These are phyloP conservation scores for Ophiocordyceps sinensis DNA, from an alignment of 2,329 filamentous ascomycete genomes.

Conservation along the genomic window DNA sequence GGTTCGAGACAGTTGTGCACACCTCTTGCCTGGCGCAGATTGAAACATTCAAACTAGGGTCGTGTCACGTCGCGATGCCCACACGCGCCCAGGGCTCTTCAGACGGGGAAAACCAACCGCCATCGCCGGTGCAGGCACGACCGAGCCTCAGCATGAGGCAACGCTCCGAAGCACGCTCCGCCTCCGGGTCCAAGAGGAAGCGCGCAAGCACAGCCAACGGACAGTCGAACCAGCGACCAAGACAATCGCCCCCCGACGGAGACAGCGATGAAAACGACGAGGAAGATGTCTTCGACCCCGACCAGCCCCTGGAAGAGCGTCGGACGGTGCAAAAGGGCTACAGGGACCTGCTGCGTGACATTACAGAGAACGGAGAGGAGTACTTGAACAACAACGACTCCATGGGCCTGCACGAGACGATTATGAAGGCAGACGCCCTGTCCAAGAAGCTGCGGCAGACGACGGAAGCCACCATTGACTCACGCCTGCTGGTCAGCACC, in stretches of 20 bases:
- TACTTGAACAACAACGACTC: slow-evolving; percentile 53
- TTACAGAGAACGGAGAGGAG: slow-evolving; percentile 58
- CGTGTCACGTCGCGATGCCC: slow-evolving; percentile 9
- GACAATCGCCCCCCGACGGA: slow-evolving; percentile 4
- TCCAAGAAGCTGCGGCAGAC: slow-evolving; percentile 69
- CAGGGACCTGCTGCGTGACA: slow-evolving; percentile 47
- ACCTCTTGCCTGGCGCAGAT: too few species aligned
- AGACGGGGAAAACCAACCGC: slow-evolving; percentile 9
- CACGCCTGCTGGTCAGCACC: slow-evolving; percentile 66
- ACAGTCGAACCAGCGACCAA: slow-evolving; percentile 9
- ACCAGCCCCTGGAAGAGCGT: slow-evolving; percentile 64
- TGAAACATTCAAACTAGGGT: neutral
- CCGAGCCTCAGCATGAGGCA: slow-evolving; percentile 12
- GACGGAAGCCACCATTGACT: slow-evolving; percentile 79
- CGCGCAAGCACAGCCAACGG: slow-evolving; percentile 11
- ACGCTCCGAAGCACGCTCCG: slow-evolving; percentile 7
- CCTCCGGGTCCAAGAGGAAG: slow-evolving; percentile 17
- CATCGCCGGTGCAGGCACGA: slow-evolving; percentile 6
- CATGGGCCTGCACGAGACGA: slow-evolving; percentile 46
- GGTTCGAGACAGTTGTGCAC: too few species aligned
- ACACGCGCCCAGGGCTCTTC: slow-evolving; percentile 8
- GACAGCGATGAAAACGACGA: slow-evolving; percentile 7
- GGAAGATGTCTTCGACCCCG: slow-evolving; percentile 56
- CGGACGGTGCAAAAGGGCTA: slow-evolving; percentile 55
- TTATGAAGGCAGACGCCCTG: slow-evolving; percentile 51